Evolutionary conservation across 2,329 filamentous ascomycete species (phyloP).

Genomic region (Aureobasidium melanogenum): DNA sequence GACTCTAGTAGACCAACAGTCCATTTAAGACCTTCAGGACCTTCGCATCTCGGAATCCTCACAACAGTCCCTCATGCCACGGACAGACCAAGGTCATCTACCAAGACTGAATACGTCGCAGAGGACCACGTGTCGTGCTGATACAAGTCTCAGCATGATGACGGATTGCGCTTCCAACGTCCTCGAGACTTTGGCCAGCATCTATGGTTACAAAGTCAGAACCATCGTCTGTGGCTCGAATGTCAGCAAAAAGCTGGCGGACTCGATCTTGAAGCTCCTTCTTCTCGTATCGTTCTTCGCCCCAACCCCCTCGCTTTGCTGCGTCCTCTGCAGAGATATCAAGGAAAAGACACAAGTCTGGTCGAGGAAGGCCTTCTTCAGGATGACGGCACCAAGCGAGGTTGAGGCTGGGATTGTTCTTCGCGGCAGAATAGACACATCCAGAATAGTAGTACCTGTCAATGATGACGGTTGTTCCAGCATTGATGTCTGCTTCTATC

Average conservation of each 20-base stretch:
- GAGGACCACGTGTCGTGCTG: constrained; percentile 11
- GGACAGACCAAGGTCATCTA: neutral
- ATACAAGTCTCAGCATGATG: constrained; percentile 17
- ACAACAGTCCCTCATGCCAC: neutral
- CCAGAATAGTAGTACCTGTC: constrained; percentile 96
- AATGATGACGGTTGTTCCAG: constrained; percentile 68
- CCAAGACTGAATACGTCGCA: constrained; percentile 12
- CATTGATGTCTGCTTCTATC: constrained; percentile 40
- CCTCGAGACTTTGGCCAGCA: constrained; percentile 43
- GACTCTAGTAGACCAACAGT: too few relatives aligned
- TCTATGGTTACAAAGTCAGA: constrained; percentile 47
- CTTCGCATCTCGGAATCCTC: too few relatives aligned
- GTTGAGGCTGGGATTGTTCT: constrained; percentile 59
- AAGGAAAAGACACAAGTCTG: constrained; percentile 81
- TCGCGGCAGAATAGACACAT: constrained; percentile 86
- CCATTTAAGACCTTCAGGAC: neutral
- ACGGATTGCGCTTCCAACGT: constrained; percentile 36
- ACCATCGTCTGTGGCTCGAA: constrained; percentile 40
- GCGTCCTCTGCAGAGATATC: constrained; percentile 69
- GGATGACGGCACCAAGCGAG: constrained; percentile 76
- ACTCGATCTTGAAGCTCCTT: constrained; percentile 74
- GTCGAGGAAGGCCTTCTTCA: constrained; percentile 77
- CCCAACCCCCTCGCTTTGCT: constrained; percentile 72
- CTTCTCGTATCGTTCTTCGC: constrained; percentile 81
- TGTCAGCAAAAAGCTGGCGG: constrained; percentile 57